These are phyloP conservation scores for Clonostachys byssicola DNA, from an alignment of 2,329 filamentous ascomycete species.

Conservation along the genomic window DNA sequence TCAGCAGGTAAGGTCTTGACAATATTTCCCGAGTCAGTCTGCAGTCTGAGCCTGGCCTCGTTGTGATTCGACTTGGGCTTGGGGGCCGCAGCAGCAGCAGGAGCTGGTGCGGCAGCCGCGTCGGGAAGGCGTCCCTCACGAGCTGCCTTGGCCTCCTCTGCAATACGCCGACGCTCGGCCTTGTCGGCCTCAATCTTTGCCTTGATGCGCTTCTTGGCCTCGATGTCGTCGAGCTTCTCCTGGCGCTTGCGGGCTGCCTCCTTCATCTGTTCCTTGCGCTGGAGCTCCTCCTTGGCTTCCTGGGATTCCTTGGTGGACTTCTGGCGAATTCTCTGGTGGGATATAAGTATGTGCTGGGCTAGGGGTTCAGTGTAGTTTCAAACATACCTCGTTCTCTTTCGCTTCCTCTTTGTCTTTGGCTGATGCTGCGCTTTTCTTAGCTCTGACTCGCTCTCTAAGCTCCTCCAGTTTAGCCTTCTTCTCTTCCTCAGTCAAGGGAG, in stretches of 20 bases:
- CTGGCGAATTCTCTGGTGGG: conserved; percentile 60
- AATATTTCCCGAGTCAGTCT: conserved; percentile 69
- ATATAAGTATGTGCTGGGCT: too few relatives aligned
- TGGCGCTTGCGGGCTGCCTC: conserved; percentile 81
- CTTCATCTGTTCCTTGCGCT: conserved; percentile 87
- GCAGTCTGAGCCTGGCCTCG: conserved; percentile 77
- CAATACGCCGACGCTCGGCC: conserved; percentile 79
- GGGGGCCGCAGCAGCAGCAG: conserved; percentile 14
- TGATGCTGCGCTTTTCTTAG: conserved; percentile 66
- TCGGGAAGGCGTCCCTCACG: conserved; percentile 68
- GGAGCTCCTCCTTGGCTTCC: conserved; percentile 84
- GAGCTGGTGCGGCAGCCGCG: conserved; percentile 35
- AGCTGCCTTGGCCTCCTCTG: conserved; percentile 79
- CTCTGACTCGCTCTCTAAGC: conserved; percentile 65
- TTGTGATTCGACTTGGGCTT: conserved; percentile 70
- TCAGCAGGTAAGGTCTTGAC: conserved; percentile 86
- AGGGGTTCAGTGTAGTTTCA: not conserved
- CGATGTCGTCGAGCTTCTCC: conserved; percentile 82
- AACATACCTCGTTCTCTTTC: conserved; percentile 77
- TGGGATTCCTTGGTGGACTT: conserved; percentile 89
- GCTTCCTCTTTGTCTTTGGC: conserved; percentile 74
- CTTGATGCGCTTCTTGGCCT: conserved; percentile 84
- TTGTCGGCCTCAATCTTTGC: conserved; percentile 95
- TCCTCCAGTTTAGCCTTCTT: conserved; percentile 78
- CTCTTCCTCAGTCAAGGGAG: conserved; percentile 86